Percentiles rank a stretch among this genome's conserved stretches.
phyloP scores from a whole-genome alignment of 1,139 yeast genomes.

The Debaryomyces robertsiae region DNA sequence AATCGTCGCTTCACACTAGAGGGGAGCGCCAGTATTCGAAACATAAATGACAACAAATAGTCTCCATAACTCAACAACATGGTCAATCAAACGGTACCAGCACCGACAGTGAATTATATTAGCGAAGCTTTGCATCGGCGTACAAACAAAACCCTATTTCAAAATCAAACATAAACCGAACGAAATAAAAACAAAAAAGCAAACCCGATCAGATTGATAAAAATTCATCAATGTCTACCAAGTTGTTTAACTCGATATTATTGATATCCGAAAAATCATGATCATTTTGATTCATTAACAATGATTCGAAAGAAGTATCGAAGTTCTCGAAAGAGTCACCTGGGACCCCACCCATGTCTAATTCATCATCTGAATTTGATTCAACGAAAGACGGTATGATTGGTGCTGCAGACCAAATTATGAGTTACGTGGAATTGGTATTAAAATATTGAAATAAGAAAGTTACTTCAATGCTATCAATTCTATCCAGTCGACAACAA shows the following conservation, averaged over 20 bases:
- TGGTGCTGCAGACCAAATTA: constrained; percentile 47
- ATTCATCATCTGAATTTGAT: constrained; percentile 7
- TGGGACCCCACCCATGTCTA: constrained; percentile 3
- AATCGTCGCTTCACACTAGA: constrained; percentile 10
- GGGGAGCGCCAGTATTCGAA: constrained; percentile 13
- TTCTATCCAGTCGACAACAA: constrained; percentile 14
- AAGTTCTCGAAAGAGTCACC: constrained; percentile 1
- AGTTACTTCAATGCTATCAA: constrained; percentile 45
- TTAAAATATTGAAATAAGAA: constrained; percentile 14
- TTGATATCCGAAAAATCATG: constrained; percentile 1
- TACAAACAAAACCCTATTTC: constrained; percentile 6
- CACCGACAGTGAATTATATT: background rate
- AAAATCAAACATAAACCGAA: constrained; percentile 6
- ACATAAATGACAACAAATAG: background rate
- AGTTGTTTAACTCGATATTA: constrained; percentile 4
- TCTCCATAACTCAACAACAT: background rate
- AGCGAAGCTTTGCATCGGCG: constrained; percentile 5
- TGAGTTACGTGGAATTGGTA: constrained; percentile 17
- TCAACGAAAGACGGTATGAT: constrained; percentile 25
- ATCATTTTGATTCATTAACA: constrained; percentile 5
- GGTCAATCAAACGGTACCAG: too few species aligned
- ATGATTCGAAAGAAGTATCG: constrained; percentile 4
- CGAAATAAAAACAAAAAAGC: constrained; percentile 10
- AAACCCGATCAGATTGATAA: constrained; percentile 12
- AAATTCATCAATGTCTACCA: constrained; percentile 13